phyloP scores from a whole-genome alignment of 2,329 filamentous ascomycete genomes.

The Hypoxylon sp. region DNA sequence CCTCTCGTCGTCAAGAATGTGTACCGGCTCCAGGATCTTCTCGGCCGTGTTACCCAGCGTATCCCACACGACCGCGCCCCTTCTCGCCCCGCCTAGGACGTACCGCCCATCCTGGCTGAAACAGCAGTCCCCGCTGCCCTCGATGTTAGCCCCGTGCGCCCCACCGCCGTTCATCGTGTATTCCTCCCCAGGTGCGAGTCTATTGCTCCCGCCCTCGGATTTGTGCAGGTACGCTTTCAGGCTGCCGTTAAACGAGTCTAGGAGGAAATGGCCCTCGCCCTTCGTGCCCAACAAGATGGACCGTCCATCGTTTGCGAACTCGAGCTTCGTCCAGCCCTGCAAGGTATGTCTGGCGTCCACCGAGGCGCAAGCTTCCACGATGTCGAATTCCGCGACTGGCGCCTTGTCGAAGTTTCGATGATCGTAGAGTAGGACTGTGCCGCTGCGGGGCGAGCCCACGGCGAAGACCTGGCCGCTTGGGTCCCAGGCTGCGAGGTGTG shows the following conservation, averaged over 20 bases:
- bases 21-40: constrained; percentile 73
- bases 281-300: constrained; percentile 86
- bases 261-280: constrained; percentile 86
- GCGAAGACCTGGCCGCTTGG: constrained; percentile 94
- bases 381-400: constrained; percentile 88
- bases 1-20: constrained; percentile 75
- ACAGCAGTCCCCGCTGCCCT: constrained; percentile 83
- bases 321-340: constrained; percentile 88
- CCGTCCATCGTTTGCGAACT: constrained; percentile 97
- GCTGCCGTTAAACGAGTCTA: constrained; percentile 92
- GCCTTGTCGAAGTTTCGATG: constrained; percentile 93
- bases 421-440: constrained; percentile 90
- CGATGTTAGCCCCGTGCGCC: constrained; percentile 64
- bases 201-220: constrained; percentile 66
- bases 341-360: constrained; percentile 70
- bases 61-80: constrained; percentile 90
- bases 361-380: constrained; percentile 70
- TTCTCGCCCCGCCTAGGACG: constrained; percentile 82
- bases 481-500: constrained; percentile 90
- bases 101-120: constrained; percentile 92
- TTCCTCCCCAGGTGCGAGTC: constrained; percentile 69
- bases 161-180: constrained; percentile 55
- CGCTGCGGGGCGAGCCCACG: constrained; percentile 84
- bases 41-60: constrained; percentile 70
- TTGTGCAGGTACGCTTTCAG: constrained; percentile 80